Percentiles rank a stretch among this genome's conserved stretches.
phyloP scores from a whole-genome alignment of 768 basidiomycete genomes.

The Kwoniella dejecticola region DNA sequence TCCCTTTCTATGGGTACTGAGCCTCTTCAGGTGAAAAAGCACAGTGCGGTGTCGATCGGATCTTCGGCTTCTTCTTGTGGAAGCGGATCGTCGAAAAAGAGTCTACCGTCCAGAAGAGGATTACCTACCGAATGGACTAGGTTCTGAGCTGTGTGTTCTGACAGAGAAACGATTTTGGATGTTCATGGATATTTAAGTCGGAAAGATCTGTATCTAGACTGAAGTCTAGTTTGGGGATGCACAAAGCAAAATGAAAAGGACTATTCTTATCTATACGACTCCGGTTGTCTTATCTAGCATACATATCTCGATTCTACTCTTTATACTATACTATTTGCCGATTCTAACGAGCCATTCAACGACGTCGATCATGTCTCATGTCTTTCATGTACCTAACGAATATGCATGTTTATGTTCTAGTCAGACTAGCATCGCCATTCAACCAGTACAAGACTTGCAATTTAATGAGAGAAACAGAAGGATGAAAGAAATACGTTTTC shows the following conservation, averaged over 20 bases:
- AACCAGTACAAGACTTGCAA: too few relatives aligned
- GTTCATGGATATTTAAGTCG: too few relatives aligned
- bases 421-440: too few relatives aligned
- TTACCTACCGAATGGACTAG: slow-evolving; percentile 22
- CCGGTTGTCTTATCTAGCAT: slow-evolving; percentile 2
- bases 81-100: slow-evolving; percentile 13
- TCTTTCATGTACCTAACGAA: not conserved
- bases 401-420: not conserved
- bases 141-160: too few relatives aligned
- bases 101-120: slow-evolving; percentile 15
- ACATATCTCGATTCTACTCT: not conserved
- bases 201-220: too few relatives aligned
- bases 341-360: not conserved
- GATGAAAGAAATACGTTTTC: too few relatives aligned
- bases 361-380: not conserved
- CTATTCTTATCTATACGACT: not conserved
- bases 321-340: too few relatives aligned
- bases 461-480: too few relatives aligned
- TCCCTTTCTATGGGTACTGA: slow-evolving; percentile 2
- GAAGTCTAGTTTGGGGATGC: too few relatives aligned
- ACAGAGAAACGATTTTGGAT: too few relatives aligned
- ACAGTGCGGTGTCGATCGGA: not conserved
- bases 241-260: too few relatives aligned
- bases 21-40: not conserved
- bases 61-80: slow-evolving; percentile 1